A percentile compares a stretch with the other conserved stretches of the same genome.
Conservation (phyloP, 495 filamentous ascomycete genomes). For the Neurospora sp. region DNA sequence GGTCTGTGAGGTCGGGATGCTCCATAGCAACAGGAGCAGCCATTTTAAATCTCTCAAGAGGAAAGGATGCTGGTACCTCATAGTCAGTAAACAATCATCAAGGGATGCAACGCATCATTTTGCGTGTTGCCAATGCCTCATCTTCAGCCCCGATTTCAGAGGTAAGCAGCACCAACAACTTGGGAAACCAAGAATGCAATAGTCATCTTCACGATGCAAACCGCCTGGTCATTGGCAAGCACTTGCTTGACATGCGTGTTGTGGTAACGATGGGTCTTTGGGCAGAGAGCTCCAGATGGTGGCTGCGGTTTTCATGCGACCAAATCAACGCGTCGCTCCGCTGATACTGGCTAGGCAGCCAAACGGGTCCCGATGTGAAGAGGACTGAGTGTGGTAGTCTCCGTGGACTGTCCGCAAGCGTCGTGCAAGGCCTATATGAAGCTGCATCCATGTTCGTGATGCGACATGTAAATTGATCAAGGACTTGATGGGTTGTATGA, state of each 20-base stretch:
- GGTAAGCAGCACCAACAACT: background rate
- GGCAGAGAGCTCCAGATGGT: background rate
- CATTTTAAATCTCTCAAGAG: constrained; percentile 21
- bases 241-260: background rate
- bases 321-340: background rate
- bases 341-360: background rate
- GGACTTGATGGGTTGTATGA: background rate
- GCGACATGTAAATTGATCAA: background rate
- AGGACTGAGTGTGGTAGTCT: background rate
- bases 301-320: background rate
- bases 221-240: background rate
- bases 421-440: background rate
- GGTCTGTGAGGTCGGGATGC: constrained; percentile 25
- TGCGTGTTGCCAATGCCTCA: background rate
- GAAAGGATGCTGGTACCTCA: background rate
- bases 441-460: background rate
- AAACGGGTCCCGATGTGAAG: background rate
- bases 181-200: background rate
- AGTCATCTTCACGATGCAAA: background rate
- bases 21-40: constrained; percentile 33
- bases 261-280: background rate
- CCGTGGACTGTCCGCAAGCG: background rate
- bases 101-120: background rate
- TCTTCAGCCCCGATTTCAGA: background rate
- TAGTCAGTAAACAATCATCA: background rate